Percentiles rank a stretch among this genome's conserved stretches.
These are phyloP conservation scores for Heterobasidion occidentale DNA, from an alignment of 1,284 basidiomycete genomes.

Conservation along the genomic window DNA sequence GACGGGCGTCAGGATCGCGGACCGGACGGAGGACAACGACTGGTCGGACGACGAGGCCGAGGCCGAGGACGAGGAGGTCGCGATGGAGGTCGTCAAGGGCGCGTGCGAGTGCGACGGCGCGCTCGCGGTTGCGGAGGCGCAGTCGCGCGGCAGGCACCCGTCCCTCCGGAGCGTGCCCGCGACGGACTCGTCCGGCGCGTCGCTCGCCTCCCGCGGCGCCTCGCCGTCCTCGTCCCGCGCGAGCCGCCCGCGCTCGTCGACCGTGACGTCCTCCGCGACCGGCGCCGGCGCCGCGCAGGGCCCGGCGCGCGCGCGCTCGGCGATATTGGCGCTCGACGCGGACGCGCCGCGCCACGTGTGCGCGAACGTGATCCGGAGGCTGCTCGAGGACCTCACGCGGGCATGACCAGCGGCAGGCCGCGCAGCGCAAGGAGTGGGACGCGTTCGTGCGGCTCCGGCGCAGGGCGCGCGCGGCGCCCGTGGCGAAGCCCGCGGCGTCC, in stretches of 20 bases:
- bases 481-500: conserved; percentile 17
- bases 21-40: conserved; percentile 68
- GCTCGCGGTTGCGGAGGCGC: conserved; percentile 15
- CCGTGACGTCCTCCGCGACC: not conserved
- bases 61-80: conserved; percentile 23
- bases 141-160: conserved; percentile 17
- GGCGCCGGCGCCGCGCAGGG: not conserved
- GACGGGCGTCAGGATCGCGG: conserved; percentile 81
- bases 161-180: conserved; percentile 14
- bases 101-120: conserved; percentile 49
- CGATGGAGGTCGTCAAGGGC: conserved; percentile 47
- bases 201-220: conserved; percentile 23
- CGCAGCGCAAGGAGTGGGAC: conserved; percentile 82
- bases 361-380: conserved; percentile 65
- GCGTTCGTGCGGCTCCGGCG: conserved; percentile 64
- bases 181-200: conserved; percentile 1
- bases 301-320: conserved; percentile 26
- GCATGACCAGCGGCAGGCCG: conserved; percentile 80
- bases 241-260: not conserved
- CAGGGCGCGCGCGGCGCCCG: conserved; percentile 34
- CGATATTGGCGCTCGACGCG: conserved; percentile 46
- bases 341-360: conserved; percentile 66
- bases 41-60: conserved; percentile 56
- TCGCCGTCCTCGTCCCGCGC: conserved; percentile 40
- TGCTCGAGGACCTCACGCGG: conserved; percentile 77